Conservation (phyloP, 345 rosid genomes). For the Brassica carinata region DNA sequence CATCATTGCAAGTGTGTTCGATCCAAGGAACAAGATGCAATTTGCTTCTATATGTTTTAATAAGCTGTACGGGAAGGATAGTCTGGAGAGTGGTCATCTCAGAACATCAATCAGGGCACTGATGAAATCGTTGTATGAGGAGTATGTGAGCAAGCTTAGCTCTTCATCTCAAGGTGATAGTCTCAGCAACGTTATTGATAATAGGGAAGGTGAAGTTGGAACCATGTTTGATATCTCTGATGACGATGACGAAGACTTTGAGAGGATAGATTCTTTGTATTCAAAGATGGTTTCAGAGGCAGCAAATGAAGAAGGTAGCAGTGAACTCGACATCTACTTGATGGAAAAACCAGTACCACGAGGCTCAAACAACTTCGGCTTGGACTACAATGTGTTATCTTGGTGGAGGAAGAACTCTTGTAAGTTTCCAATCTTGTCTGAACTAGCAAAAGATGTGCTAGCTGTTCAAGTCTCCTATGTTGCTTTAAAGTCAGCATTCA, state of each 20-base stretch:
- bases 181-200: neutral
- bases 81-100: neutral
- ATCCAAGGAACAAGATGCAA: too few species aligned
- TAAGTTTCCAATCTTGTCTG: neutral
- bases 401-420: neutral
- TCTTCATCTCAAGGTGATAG: neutral
- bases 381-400: neutral
- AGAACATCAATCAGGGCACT: neutral
- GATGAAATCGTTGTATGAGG: neutral
- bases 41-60: neutral
- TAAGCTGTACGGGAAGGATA: neutral
- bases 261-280: neutral
- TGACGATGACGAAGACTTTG: neutral
- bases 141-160: neutral
- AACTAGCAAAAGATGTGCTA: neutral
- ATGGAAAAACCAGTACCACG: neutral
- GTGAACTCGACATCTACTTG: neutral
- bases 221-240: neutral
- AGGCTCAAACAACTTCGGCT: neutral
- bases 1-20: too few species aligned
- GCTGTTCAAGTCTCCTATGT: neutral
- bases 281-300: neutral
- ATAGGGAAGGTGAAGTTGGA: neutral
- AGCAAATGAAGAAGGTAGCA: neutral
- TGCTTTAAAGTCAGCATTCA: neutral